phyloP scores from a whole-genome alignment of 176 grass and related monocot genomes.

The Phoenix roebelenii region DNA sequence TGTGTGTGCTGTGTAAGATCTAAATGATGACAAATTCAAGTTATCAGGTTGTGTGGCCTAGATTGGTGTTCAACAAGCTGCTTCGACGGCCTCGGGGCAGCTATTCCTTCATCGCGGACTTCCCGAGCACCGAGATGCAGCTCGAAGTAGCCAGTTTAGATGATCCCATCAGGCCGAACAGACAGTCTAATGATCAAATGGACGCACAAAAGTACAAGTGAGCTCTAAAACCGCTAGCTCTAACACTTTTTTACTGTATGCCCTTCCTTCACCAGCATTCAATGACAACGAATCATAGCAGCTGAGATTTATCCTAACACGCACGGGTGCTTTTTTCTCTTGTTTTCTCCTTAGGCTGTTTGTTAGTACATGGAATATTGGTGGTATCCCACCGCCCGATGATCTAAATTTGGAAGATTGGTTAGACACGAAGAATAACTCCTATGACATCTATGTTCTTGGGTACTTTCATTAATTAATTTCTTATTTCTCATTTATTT shows the following conservation, averaged over 20 bases:
- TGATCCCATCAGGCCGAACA: too few species aligned
- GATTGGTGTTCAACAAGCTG: slow-evolving; percentile 21
- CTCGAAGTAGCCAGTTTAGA: neutral
- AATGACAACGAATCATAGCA: too few species aligned
- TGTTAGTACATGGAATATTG: slow-evolving; percentile 18
- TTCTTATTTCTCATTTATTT: neutral
- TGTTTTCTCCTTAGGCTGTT: neutral
- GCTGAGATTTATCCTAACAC: too few species aligned
- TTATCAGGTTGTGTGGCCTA: slow-evolving; percentile 12
- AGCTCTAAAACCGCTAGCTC: too few species aligned
- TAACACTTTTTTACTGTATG: too few species aligned
- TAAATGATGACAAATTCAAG: neutral
- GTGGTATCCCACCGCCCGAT: slow-evolving; percentile 6
- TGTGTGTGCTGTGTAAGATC: neutral
- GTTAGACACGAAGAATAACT: slow-evolving; percentile 2
- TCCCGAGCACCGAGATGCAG: neutral
- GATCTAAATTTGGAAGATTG: slow-evolving; percentile 17
- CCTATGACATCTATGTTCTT: slow-evolving; percentile 18
- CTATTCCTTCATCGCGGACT: slow-evolving; percentile 3
- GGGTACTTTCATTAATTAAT: slow-evolving; percentile 12
- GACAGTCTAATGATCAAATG: too few species aligned
- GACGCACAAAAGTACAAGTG: too few species aligned
- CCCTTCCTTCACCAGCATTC: too few species aligned
- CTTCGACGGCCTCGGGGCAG: neutral
- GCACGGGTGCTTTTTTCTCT: neutral